Percentiles rank a stretch among this genome's conserved stretches.
These are phyloP conservation scores for Malassezia globosa DNA, from an alignment of 1,284 basidiomycete species.

Conservation along the genomic window DNA sequence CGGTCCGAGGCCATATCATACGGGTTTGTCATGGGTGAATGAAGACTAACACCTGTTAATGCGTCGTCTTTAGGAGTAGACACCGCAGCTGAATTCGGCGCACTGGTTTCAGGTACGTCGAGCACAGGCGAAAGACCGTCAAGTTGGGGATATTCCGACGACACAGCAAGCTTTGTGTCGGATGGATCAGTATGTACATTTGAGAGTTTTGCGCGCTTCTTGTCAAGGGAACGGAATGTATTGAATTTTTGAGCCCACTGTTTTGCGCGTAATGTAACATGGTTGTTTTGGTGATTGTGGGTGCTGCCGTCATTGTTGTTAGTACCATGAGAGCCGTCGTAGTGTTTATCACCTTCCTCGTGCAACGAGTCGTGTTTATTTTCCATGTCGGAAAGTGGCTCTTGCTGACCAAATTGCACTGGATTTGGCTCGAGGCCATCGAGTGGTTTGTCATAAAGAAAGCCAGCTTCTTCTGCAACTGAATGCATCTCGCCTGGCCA, in stretches of 20 bases:
- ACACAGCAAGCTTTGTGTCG: not conserved
- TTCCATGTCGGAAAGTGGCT: too few species aligned
- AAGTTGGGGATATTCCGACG: not conserved
- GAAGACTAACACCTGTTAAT: not conserved
- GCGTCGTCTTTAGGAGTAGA: not conserved
- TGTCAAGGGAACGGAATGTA: not conserved
- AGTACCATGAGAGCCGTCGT: too few species aligned
- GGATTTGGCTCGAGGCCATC: too few species aligned
- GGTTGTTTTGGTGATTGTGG: too few species aligned
- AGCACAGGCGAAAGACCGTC: not conserved
- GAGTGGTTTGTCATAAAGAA: not conserved
- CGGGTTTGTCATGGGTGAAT: not conserved
- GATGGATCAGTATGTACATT: not conserved
- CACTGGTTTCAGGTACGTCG: not conserved
- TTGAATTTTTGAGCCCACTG: not conserved
- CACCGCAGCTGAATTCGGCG: not conserved
- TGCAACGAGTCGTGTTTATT: too few species aligned
- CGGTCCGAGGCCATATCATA: not conserved
- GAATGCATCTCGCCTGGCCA: conserved; percentile 7
- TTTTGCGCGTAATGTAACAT: too few species aligned
- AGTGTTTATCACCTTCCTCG: too few species aligned
- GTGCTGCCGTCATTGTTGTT: too few species aligned
- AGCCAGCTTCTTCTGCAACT: not conserved
- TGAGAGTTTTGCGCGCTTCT: not conserved
- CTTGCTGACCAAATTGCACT: too few species aligned